These are phyloP conservation scores for Arabis alpina DNA, from an alignment of 345 rosid genomes.

Conservation along the genomic window DNA sequence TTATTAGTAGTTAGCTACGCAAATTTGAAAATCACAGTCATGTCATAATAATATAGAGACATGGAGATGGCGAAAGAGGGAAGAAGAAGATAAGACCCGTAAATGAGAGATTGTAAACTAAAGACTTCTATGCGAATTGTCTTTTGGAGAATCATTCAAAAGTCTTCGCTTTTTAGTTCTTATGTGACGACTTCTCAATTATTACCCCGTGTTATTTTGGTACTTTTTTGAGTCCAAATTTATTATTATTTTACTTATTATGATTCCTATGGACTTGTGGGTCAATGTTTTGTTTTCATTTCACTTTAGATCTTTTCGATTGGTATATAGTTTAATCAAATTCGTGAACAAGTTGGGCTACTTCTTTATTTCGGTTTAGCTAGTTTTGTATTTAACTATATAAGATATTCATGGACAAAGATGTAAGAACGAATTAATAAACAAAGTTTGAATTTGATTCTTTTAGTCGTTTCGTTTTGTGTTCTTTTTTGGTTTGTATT, in stretches of 20 bases:
- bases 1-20: slow-evolving; percentile 11
- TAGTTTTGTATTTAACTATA: background rate
- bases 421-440: background rate
- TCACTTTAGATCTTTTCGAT: background rate
- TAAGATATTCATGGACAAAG: background rate
- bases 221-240: background rate
- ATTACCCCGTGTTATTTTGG: slow-evolving; percentile 7
- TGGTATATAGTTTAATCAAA: slow-evolving; percentile 1
- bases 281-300: slow-evolving; percentile 8
- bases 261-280: background rate
- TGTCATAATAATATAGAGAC: background rate
- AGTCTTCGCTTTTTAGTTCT: too few species aligned
- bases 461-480: background rate
- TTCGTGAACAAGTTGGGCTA: background rate
- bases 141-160: slow-evolving; percentile 3
- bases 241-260: background rate
- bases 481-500: background rate
- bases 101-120: slow-evolving; percentile 8
- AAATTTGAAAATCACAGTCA: background rate
- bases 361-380: background rate
- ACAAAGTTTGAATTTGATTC: background rate
- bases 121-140: background rate
- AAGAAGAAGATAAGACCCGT: slow-evolving; percentile 30
- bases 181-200: slow-evolving; percentile 14
- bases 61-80: background rate